Conservation (phyloP, 1,284 basidiomycete species). For the Gymnopus androsaceus region DNA sequence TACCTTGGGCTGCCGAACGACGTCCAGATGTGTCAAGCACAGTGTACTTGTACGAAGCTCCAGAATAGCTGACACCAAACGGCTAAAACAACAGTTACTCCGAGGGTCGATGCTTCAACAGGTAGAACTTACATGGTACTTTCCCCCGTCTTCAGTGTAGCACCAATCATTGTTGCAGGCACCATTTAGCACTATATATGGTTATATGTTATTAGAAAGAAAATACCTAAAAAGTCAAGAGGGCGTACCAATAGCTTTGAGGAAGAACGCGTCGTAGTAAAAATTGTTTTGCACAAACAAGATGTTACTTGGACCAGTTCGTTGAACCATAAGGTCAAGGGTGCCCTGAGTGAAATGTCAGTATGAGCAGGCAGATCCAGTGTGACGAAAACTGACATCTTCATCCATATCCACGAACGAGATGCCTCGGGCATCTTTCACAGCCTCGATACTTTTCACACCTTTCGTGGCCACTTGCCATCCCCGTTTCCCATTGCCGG, state of each 20-base stretch:
- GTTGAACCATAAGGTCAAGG: conserved; percentile 89
- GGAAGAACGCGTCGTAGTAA: conserved; percentile 98
- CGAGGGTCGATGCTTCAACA: background rate
- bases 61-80: conserved; percentile 91
- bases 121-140: conserved; percentile 67
- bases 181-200: conserved; percentile 78
- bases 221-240: background rate
- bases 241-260: conserved; percentile 91
- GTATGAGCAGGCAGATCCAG: background rate
- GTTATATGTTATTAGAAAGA: conserved; percentile 6
- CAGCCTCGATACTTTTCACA: conserved; percentile 59
- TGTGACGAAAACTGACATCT: conserved; percentile 63
- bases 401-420: conserved; percentile 94
- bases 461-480: conserved; percentile 67
- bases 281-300: conserved; percentile 96
- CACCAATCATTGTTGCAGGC: conserved; percentile 87
- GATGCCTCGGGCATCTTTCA: conserved; percentile 80
- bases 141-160: conserved; percentile 58
- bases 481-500: conserved; percentile 55
- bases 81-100: conserved; percentile 52
- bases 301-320: conserved; percentile 71
- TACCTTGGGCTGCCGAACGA: conserved; percentile 88
- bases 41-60: conserved; percentile 97
- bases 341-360: conserved; percentile 65
- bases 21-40: conserved; percentile 91